Evolutionary conservation across 805 yeast species (phyloP).

Genomic region (Monosporozyma aquatica): DNA sequence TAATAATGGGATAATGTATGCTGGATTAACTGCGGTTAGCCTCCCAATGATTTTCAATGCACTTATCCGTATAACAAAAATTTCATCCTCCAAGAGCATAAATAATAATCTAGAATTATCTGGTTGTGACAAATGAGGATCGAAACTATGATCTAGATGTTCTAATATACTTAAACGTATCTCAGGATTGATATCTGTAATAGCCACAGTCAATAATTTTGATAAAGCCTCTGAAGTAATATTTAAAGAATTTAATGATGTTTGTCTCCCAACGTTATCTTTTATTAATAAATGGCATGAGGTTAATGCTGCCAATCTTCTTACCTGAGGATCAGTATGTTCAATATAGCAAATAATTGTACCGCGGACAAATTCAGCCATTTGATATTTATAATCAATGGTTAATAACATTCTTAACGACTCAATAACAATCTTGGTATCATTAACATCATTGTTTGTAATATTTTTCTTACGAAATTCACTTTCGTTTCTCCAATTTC

Average conservation of each 20-base stretch:
- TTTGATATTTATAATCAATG: slow-evolving; percentile 63
- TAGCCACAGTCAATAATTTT: slow-evolving; percentile 66
- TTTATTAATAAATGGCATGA: slow-evolving; percentile 63
- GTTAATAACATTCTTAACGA: slow-evolving; percentile 65
- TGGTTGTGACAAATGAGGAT: slow-evolving; percentile 86
- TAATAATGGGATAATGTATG: slow-evolving; percentile 84
- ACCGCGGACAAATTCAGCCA: slow-evolving; percentile 77
- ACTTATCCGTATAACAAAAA: slow-evolving; percentile 65
- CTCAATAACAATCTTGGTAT: slow-evolving; percentile 50
- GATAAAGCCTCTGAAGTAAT: slow-evolving; percentile 78
- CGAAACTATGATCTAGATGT: slow-evolving; percentile 64
- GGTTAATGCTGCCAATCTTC: slow-evolving; percentile 74
- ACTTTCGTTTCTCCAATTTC: slow-evolving; percentile 65
- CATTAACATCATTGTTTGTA: slow-evolving; percentile 34
- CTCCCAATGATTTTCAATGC: slow-evolving; percentile 76
- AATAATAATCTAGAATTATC: slow-evolving; percentile 74
- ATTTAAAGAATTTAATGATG: slow-evolving; percentile 67
- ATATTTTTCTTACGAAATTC: slow-evolving; percentile 53
- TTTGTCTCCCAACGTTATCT: slow-evolving; percentile 75
- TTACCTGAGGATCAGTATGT: slow-evolving; percentile 62
- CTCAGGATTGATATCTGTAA: slow-evolving; percentile 80
- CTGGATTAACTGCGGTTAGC: slow-evolving; percentile 77
- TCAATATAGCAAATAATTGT: slow-evolving; percentile 74
- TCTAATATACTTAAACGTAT: slow-evolving; percentile 68
- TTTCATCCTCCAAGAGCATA: slow-evolving; percentile 83